Evolutionary conservation across 2,329 filamentous ascomycete genomes (phyloP), one percentile per base, ranked within the genome.

Genomic region (Xenosphaeropsis pyriputrescens): DNA sequence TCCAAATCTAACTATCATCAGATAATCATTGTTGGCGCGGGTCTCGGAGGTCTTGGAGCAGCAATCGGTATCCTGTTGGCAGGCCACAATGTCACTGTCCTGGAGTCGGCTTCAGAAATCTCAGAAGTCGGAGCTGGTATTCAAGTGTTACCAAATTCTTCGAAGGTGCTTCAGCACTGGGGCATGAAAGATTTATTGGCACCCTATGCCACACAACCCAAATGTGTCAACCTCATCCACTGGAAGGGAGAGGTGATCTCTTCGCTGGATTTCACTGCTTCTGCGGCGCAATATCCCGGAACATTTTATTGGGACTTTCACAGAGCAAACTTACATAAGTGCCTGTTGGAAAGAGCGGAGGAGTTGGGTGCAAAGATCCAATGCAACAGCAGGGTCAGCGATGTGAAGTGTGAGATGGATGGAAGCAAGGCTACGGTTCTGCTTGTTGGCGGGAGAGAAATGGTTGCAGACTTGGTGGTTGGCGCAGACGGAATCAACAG

Each of bases 21-120:
- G 47, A 41, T 71, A 18, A 58, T 72, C 16, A 55, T 74, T 18
- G 61, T 71, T 15, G 70, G 70, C n/a, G 70, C 68, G 8, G 70
- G 70, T 5, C 57, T 74, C 15, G 67, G 67, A 17, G 70, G 70
- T 5, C 57, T 75, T 7, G 58, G 61, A 13, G 58, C 62, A 14
- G 50, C 51, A 32, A 53, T 54, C 13, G 41, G 50, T 6, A 42
- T 46, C 19, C 31, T 45, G 11, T 42, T 52, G 18, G 46, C 49
- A 7, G 51, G 51, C 3, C 61, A 65, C 39, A 43, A 48, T 13
- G 61, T 65, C 13, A 54, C 51, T 5, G 51, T 66, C 6, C 57
- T 61, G 6, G 63, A 66, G 38, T 50, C 60, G 1, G 58, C 61
- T 2, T 49, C 52, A 5, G 56, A 57, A 33, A 55, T 65, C 9